Conservation (phyloP, 1,284 basidiomycete species). For the Hemileia vastatrix region DNA sequence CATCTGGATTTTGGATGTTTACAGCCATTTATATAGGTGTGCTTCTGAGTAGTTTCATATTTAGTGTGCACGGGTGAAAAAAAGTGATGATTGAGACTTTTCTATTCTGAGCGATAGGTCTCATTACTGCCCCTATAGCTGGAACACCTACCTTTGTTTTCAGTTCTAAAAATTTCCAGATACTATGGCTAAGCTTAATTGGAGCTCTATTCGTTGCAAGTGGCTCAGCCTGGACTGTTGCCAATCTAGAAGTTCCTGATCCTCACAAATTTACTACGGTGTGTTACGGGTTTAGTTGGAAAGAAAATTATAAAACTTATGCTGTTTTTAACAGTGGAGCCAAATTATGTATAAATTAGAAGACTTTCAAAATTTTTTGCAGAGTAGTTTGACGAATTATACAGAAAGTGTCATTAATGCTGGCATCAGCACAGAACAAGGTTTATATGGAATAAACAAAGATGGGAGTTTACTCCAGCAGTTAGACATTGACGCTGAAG, state of each 20-base stretch:
- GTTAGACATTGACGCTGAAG: conserved; percentile 1
- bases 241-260: conserved; percentile 15
- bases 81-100: too few species aligned
- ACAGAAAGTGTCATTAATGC: conserved; percentile 12
- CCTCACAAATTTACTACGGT: conserved; percentile 17
- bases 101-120: too few species aligned
- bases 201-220: conserved; percentile 8
- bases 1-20: conserved; percentile 10
- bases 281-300: neutral
- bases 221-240: conserved; percentile 2
- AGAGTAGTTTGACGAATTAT: conserved; percentile 13
- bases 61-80: too few species aligned
- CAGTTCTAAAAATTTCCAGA: neutral
- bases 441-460: conserved; percentile 15
- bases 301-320: neutral
- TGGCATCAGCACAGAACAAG: conserved; percentile 13
- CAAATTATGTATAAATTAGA: conserved; percentile 16
- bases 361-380: conserved; percentile 19
- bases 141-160: conserved; percentile 17
- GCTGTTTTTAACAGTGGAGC: conserved; percentile 2
- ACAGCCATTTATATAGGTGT: conserved; percentile 14
- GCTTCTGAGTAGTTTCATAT: too few species aligned
- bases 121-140: conserved; percentile 9
- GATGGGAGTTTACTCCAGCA: conserved; percentile 10
- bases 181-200: conserved; percentile 14